Base-by-base conservation (phyloP, 768 basidiomycete genomes). In the Mycena leptocephala region DNA sequence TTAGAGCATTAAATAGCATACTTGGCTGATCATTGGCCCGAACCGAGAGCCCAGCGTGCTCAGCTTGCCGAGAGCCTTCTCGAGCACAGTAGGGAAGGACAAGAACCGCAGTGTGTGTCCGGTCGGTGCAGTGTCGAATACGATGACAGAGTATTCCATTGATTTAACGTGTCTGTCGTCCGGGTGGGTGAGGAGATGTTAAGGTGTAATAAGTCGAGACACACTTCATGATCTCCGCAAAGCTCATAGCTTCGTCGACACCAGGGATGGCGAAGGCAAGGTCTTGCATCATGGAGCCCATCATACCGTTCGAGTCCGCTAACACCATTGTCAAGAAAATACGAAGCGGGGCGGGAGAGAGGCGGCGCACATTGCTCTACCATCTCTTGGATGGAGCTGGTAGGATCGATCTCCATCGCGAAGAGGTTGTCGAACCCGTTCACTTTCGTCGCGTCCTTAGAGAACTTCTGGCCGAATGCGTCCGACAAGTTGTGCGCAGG, bases 231-330 rank as follows among this genome's bases (percentile, higher is more conserved):
- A 99, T 98, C 85, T 99, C 98, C 0, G 98, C 98, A 80, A 99
- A 99, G 77, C 97, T 97, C 98, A 99, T 99, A 5, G 98, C 98
- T 86, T 99, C 98, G 81, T 99, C 98, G 16, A 99, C 98, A 86
- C 98, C 98, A 0, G 98, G 98, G 72, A 99, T 99, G 2, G 98
- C 97, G 82, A 99, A 99, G 0, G 98, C 98, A 55, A 99, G 91
- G 86, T 99, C 98, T 85, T 99, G 98, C 96, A 99, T 98, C 97
- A 99, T 99, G 76, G 95, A 93, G 58, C 97, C 97, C 98, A 99
- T 99, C 89, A 98, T 97, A 14, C 95, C 94, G 81, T 95, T 95
- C 79, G 93, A 92, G 83, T 96, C 95, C 74, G 95, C 95, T 96
- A 81, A 56, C 53, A 30, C 48, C 67, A 24, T 30, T 32, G 28